phyloP scores from a whole-genome alignment of 257 asterid genomes.

The Primulina huaijiensis region DNA sequence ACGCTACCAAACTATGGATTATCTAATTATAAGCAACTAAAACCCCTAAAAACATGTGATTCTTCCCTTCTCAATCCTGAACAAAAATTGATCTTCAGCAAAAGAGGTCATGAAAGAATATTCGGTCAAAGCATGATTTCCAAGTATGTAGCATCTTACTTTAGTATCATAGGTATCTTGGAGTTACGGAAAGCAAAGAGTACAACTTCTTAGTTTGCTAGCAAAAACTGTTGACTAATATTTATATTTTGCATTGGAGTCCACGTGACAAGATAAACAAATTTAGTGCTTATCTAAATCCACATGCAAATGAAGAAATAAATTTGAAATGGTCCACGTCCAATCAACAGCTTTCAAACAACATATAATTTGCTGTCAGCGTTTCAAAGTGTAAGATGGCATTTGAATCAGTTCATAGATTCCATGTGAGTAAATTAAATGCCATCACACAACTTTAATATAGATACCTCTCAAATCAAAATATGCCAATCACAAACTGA shows the following conservation, averaged over 20 bases:
- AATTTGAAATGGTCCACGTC: constrained; percentile 26
- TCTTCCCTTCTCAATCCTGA: not conserved
- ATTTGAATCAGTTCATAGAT: constrained; percentile 57
- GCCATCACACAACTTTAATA: constrained; percentile 56
- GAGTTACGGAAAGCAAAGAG: not conserved
- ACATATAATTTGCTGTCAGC: constrained; percentile 31
- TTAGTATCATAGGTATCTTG: not conserved
- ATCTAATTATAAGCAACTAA: not conserved
- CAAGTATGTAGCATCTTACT: not conserved
- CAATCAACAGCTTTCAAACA: constrained; percentile 28
- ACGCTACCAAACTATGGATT: not conserved
- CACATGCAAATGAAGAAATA: constrained; percentile 31
- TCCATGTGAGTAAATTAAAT: constrained; percentile 87
- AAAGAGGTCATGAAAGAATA: not conserved
- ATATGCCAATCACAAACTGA: constrained; percentile 35
- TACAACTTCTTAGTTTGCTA: not conserved
- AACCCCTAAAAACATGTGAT: constrained; percentile 4
- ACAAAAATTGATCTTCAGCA: not conserved
- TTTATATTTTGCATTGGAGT: not conserved
- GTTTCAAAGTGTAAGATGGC: constrained; percentile 49
- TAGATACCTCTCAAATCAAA: constrained; percentile 39
- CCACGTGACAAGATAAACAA: not conserved
- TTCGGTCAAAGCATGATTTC: not conserved
- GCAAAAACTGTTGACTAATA: not conserved
- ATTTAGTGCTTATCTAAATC: not conserved